A percentile compares a stretch with the other conserved stretches of the same genome.
Conservation (phyloP, 2,329 filamentous ascomycete genomes). For the Sodiomyces alkalinus region DNA sequence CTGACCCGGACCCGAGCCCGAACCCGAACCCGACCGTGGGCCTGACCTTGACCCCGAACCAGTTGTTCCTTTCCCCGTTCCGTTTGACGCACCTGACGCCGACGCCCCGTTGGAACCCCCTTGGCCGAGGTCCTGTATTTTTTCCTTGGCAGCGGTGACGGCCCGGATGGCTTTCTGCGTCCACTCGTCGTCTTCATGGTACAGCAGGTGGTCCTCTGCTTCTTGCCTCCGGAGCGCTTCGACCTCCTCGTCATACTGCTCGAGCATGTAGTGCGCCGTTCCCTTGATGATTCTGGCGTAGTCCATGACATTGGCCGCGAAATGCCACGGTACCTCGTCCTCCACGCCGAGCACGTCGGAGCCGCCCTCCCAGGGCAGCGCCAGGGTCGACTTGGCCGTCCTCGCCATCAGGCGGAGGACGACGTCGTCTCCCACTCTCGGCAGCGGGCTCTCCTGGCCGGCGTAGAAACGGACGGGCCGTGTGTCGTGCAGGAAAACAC, state of each 20-base stretch:
- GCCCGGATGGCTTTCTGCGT: slow-evolving; percentile 66
- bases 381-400: slow-evolving; percentile 66
- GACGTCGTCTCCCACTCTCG: slow-evolving; percentile 75
- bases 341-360: slow-evolving; percentile 52
- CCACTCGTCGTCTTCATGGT: slow-evolving; percentile 88
- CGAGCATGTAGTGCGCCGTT: slow-evolving; percentile 70
- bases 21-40: background rate
- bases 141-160: slow-evolving; percentile 64
- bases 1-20: slow-evolving; percentile 9
- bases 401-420: slow-evolving; percentile 76
- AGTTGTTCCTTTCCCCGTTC: no score
- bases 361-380: slow-evolving; percentile 67
- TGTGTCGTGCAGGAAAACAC: slow-evolving; percentile 80
- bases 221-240: slow-evolving; percentile 60
- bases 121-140: slow-evolving; percentile 33
- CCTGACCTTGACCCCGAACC: no score
- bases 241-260: slow-evolving; percentile 70
- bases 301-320: slow-evolving; percentile 83
- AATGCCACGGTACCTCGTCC: slow-evolving; percentile 85
- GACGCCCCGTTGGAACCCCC: no score
- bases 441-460: slow-evolving; percentile 70
- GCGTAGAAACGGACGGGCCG: slow-evolving; percentile 81
- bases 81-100: background rate
- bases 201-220: slow-evolving; percentile 79
- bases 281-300: slow-evolving; percentile 95